Percentiles rank a stretch among this genome's conserved stretches.
phyloP scores from a whole-genome alignment of 2,329 filamentous ascomycete genomes.

The Colletotrichum costaricense region DNA sequence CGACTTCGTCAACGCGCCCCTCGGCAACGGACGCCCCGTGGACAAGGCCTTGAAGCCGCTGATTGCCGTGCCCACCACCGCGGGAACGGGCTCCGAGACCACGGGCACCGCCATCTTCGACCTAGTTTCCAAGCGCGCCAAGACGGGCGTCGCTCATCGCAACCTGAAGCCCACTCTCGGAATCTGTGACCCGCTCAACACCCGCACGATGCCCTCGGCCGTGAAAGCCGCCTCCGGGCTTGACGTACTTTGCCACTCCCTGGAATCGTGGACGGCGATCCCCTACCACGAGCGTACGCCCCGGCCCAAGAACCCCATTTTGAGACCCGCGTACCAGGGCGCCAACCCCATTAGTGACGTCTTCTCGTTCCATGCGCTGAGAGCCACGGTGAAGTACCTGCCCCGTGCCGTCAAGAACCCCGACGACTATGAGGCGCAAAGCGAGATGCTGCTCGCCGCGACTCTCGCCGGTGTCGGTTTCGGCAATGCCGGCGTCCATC shows the following conservation, averaged over 20 bases:
- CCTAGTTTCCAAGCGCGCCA: slow-evolving; percentile 86
- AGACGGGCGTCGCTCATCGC: slow-evolving; percentile 95
- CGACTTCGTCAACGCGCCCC: slow-evolving; percentile 96
- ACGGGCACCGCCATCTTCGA: slow-evolving; percentile 99
- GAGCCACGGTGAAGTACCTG: slow-evolving; percentile 89
- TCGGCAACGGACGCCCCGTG: slow-evolving; percentile 87
- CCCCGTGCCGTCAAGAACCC: slow-evolving; percentile 88
- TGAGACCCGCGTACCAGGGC: slow-evolving; percentile 94
- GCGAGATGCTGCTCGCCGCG: slow-evolving; percentile 93
- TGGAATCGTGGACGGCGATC: slow-evolving; percentile 98
- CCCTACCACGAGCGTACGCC: slow-evolving; percentile 90
- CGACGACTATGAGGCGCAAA: slow-evolving; percentile 92
- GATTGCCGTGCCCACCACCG: slow-evolving; percentile 86
- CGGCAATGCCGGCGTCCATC: slow-evolving; percentile 95
- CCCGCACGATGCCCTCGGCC: slow-evolving; percentile 92
- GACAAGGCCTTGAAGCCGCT: slow-evolving; percentile 77
- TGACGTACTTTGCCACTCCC: slow-evolving; percentile 93
- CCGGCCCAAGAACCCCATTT: slow-evolving; percentile 87
- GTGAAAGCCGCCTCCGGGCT: slow-evolving; percentile 93
- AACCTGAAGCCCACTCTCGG: slow-evolving; percentile 96
- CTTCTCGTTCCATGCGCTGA: slow-evolving; percentile 89
- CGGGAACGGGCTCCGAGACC: slow-evolving; percentile 90
- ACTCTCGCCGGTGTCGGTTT: slow-evolving; percentile 96
- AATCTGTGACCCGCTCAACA: slow-evolving; percentile 89
- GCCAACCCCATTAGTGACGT: slow-evolving; percentile 98